Evolutionary conservation across 2,329 filamentous ascomycete species (phyloP), one percentile per base, ranked within the genome.

Genomic region (Penicillium psychrosexuale): DNA sequence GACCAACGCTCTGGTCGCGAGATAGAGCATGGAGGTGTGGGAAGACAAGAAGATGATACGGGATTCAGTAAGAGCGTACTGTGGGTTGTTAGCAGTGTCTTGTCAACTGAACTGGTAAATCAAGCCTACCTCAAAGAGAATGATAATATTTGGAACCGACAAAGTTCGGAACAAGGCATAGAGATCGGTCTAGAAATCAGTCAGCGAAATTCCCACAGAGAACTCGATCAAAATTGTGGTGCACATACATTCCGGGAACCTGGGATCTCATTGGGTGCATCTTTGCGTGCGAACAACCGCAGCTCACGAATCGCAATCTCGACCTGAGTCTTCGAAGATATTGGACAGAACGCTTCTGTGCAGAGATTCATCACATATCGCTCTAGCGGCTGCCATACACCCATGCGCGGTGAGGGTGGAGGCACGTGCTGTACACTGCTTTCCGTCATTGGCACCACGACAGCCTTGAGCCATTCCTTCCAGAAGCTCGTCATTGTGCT

Each of bases 301-400:
- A 99, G 76, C 71, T 99, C 94, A 55, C 94, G 85, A 31, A 99
- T 85, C 0, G 89, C 87, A 36, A 97, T 80, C 75, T 99, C 94
- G 31, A 97, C 91, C 71, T 99, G 94, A 0, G 93, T 97, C 75
- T 95, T 93, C 37, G 94, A 97, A 33, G 89, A 89, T 47, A 96
- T 84, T 1, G 94, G 94, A 67, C 89, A 93, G 67, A 95, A 88
- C 2, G 94, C 94, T 75, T 97, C 93, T 9, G 92, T 92, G 75
- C 94, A 99, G 33, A 99, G 80, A 71, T 97, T 97, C 75, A 97
- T 88, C 33, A 99, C 92, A 72, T 97, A 99, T 69, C 92, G 87
- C 77, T 99, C 94, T 57, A 99, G 77, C 13, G 94, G 94, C 72
- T 97, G 93, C 94, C 94, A 99, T 69, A 91, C 85, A 42, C 94